Evolutionary conservation across 2,329 filamentous ascomycete genomes (phyloP), one percentile per base, ranked within the genome.

Genomic region (Hypomyces perniciosus): DNA sequence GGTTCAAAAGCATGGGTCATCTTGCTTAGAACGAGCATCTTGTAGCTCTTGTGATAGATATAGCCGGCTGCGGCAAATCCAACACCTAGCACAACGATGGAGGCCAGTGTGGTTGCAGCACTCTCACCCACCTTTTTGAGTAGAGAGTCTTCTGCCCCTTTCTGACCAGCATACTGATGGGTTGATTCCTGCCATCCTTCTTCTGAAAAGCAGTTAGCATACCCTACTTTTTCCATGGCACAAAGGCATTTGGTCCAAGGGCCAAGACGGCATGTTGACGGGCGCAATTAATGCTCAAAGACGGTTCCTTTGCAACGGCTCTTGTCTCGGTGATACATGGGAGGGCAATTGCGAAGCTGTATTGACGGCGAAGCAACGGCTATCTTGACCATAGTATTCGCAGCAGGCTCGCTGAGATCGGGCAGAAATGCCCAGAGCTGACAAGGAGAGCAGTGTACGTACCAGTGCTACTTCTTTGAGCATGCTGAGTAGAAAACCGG

Each of bases 1-100:
- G 91, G 90, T 52, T 86, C 79, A 68, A 99, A 99, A 27, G 93
- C 93, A 60, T 87, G 86, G 58, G 88, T 82, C 77, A 99, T 97
- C 71, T 99, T 99, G 57, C 84, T 73, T n/a, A 97, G 74, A 29
- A 97, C 90, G 50, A 95, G 72, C 69, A 85, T 79, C 72, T 99
- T 99, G 79, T 99, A 97, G 65, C 80, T 82, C 61, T 79, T 83
- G 67, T 93, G 88, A 65, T 93, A 95, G 44, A 78, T 76, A 66
- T 88, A 92, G 27, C 85, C 89, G 6, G 88, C 86, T 27, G 79
- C 60, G 41, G 73, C 77, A 61, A 84, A 85, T 30, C 79, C 82
- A 13, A 78, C 72, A 59, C 84, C 88, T 31, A 92, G 72, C 12
- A 92, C 81, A 8, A 84, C 59, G 50, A 92, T 85, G 26, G 85